phyloP scores from a whole-genome alignment of 2,329 filamentous ascomycete species.

The Verticillium nubilum region DNA sequence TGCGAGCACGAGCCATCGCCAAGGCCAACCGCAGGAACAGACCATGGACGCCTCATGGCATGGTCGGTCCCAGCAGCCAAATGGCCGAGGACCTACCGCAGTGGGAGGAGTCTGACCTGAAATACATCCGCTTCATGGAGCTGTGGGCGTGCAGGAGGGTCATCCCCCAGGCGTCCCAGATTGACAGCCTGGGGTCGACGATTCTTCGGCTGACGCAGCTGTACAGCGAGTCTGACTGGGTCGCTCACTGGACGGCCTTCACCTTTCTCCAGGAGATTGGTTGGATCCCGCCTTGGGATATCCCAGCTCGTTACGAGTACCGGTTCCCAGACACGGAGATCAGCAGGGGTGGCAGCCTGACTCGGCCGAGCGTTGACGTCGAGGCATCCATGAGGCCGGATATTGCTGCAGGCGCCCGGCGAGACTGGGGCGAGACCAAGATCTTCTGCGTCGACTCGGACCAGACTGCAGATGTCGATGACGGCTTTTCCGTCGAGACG shows the following conservation, averaged over 20 bases:
- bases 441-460: constrained; percentile 70
- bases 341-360: constrained; percentile 34
- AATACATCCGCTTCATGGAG: constrained; percentile 64
- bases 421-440: constrained; percentile 51
- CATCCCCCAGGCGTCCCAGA: constrained; percentile 8
- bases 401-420: constrained; percentile 41
- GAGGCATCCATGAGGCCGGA: constrained; percentile 34
- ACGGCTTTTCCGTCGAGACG: constrained; percentile 67
- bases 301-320: constrained; percentile 56
- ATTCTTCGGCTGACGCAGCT: constrained; percentile 57
- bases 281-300: constrained; percentile 65
- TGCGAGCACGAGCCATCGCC: constrained; percentile 44
- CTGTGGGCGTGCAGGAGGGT: constrained; percentile 45
- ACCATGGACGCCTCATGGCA: constrained; percentile 44
- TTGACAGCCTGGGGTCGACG: constrained; percentile 36
- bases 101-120: constrained; percentile 45
- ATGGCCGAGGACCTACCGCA: constrained; percentile 4
- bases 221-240: constrained; percentile 46
- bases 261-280: constrained; percentile 73
- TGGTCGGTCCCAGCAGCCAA: constrained; percentile 31
- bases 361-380: constrained; percentile 23
- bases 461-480: constrained; percentile 67
- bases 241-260: constrained; percentile 46
- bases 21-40: constrained; percentile 44
- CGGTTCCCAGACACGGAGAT: constrained; percentile 45